A percentile compares a stretch with the other conserved stretches of the same genome.
phyloP scores from a whole-genome alignment of 1,284 basidiomycete species.

The Heterobasidion occidentale region DNA sequence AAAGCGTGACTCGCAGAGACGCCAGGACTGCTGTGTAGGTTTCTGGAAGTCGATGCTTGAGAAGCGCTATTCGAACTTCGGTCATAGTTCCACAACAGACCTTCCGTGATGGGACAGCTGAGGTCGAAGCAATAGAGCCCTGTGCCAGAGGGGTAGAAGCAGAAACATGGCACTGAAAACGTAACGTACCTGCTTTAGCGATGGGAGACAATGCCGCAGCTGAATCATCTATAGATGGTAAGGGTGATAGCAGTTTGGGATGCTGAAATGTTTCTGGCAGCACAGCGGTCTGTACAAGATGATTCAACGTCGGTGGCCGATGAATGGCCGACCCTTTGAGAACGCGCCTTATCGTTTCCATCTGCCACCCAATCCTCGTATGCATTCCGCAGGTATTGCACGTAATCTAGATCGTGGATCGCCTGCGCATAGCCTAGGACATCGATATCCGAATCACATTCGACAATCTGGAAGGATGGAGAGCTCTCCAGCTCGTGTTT shows the following conservation, averaged over 20 bases:
- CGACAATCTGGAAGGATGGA: background rate
- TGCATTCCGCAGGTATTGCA: conserved; percentile 21
- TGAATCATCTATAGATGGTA: background rate
- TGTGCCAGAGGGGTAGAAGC: conserved; percentile 5
- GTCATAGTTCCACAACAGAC: conserved; percentile 9
- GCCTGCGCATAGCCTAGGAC: background rate
- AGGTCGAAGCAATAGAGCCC: conserved; percentile 30
- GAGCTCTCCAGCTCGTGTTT: background rate
- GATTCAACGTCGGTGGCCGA: background rate
- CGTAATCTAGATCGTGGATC: conserved; percentile 14
- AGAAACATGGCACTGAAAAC: background rate
- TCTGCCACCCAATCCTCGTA: conserved; percentile 23
- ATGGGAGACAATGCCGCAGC: conserved; percentile 11
- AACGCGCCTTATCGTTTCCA: conserved; percentile 22
- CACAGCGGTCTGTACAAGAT: background rate
- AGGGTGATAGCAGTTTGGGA: background rate
- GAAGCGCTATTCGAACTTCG: no score
- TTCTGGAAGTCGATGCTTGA: conserved; percentile 12
- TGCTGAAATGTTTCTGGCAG: background rate
- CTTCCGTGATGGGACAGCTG: conserved; percentile 25
- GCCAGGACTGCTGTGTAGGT: conserved; percentile 23
- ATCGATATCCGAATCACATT: background rate
- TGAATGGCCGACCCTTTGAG: background rate
- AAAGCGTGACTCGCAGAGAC: conserved; percentile 20
- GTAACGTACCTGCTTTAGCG: conserved; percentile 21